Evolutionary conservation across 306 rosid genomes (phyloP), one percentile per base, ranked within the genome.

Genomic region (Vachellia pachyceras): DNA sequence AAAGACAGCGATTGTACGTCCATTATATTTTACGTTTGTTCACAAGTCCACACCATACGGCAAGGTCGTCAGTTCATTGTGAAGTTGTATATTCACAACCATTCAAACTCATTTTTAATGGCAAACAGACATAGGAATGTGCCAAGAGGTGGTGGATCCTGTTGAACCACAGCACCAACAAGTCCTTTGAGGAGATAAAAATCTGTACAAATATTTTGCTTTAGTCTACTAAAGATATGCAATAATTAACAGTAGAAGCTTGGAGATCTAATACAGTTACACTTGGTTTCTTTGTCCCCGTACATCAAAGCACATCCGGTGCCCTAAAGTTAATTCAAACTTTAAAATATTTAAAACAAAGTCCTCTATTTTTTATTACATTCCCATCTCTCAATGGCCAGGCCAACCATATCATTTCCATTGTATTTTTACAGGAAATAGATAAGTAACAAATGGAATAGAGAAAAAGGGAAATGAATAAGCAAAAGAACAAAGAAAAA

Each of bases 321-420:
- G 81, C 89, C 94, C 90, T 82, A 86, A 91, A 89, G 95, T 74
- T 75, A 75, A 79, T 82, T 84, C 94, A 89, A 73, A 11, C 75
- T 77, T 54, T 61, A 52, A 69, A 79, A 69, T 73, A 73, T 78
- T 76, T 50, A 33, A 69, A 77, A 79, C 67, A 55, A 29, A 40
- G 54, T 42, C 73, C 63, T 57, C 36, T 71, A 76, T 68, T 20
- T 77, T 68, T 36, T 79, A 77, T 47, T 68, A 37, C 86, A 79
- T 78, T 87, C 80, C 84, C 49, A 29, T 82, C 79, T 44, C 84
- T 70, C 81, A 84, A 86, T 90, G 92, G 94, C 92, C n/a, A n/a
- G n/a, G n/a, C n/a, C 85, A 88, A 88, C 94, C 89, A 70, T 75
- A 86, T 86, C 65, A 7, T 85, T 82, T 68, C 83, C 78, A 71